Percentiles rank a stretch among this genome's conserved stretches.
phyloP scores from a whole-genome alignment of 441 rosid species.

The Aquilaria agallochum region DNA sequence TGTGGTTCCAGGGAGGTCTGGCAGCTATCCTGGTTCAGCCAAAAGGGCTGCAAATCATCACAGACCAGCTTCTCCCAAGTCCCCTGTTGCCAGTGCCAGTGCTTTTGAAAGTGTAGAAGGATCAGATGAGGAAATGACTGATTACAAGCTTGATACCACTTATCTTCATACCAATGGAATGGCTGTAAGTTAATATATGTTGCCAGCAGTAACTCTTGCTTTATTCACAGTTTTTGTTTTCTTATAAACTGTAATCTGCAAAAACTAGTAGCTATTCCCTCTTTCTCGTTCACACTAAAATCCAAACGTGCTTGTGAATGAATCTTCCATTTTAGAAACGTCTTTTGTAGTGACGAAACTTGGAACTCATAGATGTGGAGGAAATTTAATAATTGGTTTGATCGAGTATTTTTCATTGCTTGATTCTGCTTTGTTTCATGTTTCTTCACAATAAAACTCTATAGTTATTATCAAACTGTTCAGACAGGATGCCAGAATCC shows the following conservation, averaged over 20 bases:
- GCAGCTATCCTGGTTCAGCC: constrained; percentile 42
- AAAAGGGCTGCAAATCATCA: constrained; percentile 63
- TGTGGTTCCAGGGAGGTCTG: constrained; percentile 53
- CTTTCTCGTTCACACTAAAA: neutral
- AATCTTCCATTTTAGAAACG: too few relatives aligned
- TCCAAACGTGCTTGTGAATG: neutral
- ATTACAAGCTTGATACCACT: constrained; percentile 52
- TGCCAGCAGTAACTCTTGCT: too few relatives aligned
- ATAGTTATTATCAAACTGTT: too few relatives aligned
- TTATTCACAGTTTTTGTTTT: neutral
- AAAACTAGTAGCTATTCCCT: neutral
- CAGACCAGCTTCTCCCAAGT: constrained; percentile 87
- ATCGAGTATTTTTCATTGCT: too few relatives aligned
- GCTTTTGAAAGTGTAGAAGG: constrained; percentile 89
- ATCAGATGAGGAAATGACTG: constrained; percentile 87
- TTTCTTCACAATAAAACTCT: too few relatives aligned
- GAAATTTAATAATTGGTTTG: too few relatives aligned
- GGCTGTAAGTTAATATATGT: constrained; percentile 51
- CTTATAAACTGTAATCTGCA: too few relatives aligned
- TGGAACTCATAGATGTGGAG: too few relatives aligned
- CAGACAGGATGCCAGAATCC: too few relatives aligned
- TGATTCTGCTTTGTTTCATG: too few relatives aligned
- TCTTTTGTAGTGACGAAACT: too few relatives aligned
- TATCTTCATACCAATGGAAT: constrained; percentile 71
- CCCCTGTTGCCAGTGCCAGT: constrained; percentile 90